Conservation (phyloP, 2,329 filamentous ascomycete species). For the Talaromyces islandicus region DNA sequence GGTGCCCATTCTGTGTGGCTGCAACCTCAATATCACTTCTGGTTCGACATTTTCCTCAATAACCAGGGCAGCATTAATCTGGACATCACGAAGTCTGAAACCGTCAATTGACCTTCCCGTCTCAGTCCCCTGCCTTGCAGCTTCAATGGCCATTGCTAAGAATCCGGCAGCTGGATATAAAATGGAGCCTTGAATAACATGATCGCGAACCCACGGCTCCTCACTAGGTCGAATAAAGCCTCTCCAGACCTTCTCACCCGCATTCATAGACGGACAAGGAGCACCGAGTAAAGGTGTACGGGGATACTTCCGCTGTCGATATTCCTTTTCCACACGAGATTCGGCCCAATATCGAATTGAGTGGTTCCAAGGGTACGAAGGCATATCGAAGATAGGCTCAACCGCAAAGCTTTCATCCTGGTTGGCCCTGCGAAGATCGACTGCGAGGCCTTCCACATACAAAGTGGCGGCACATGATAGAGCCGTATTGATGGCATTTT, state of each 20-base stretch:
- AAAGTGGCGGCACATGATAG: neutral
- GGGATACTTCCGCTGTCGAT: constrained; percentile 4
- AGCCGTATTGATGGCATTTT: neutral
- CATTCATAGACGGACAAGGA: constrained; percentile 14
- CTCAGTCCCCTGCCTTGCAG: constrained; percentile 1
- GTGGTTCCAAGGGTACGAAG: constrained; percentile 18
- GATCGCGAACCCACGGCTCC: constrained; percentile 27
- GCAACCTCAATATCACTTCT: neutral
- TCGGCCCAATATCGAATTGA: constrained; percentile 11
- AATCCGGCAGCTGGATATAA: constrained; percentile 27
- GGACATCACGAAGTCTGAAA: neutral
- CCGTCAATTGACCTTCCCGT: neutral
- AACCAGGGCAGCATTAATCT: neutral
- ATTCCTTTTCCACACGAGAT: constrained; percentile 13
- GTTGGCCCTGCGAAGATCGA: neutral
- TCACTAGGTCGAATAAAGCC: constrained; percentile 23
- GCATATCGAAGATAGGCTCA: constrained; percentile 11
- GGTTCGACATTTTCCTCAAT: neutral
- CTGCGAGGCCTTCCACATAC: neutral
- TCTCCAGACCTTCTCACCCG: constrained; percentile 21
- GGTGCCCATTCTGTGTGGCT: neutral
- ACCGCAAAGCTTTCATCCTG: neutral
- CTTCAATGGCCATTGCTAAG: constrained; percentile 22
- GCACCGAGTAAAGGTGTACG: constrained; percentile 7
- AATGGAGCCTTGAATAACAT: constrained; percentile 25